phyloP scores from a whole-genome alignment of 116 monocot genomes.

The Dioscorea cayenensis region DNA sequence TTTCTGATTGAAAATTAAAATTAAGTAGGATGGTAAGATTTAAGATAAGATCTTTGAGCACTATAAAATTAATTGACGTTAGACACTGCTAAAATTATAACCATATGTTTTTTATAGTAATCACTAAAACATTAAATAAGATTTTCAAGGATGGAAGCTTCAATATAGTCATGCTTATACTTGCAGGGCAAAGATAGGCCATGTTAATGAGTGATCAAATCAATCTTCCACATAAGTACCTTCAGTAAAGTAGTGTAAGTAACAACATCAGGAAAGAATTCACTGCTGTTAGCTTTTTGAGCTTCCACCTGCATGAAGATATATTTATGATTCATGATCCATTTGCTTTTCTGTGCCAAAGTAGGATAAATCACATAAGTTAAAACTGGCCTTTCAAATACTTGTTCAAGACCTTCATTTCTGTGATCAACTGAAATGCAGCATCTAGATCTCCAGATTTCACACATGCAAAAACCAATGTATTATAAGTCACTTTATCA shows the following conservation, averaged over 20 bases:
- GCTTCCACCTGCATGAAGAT: constrained; percentile 64
- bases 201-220: neutral
- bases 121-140: too few species aligned
- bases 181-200: too few species aligned
- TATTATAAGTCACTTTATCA: constrained; percentile 73
- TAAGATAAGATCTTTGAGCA: too few species aligned
- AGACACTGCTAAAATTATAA: too few species aligned
- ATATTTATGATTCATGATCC: constrained; percentile 4
- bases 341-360: neutral
- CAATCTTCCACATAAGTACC: constrained; percentile 20
- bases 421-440: constrained; percentile 57
- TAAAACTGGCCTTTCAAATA: constrained; percentile 50
- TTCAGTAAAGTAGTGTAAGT: constrained; percentile 80
- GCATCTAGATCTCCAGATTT: constrained; percentile 55
- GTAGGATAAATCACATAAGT: neutral
- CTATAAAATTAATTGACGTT: too few species aligned
- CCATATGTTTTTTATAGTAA: too few species aligned
- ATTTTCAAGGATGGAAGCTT: too few species aligned
- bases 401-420: constrained; percentile 85
- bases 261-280: constrained; percentile 60
- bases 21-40: too few species aligned
- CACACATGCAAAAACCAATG: constrained; percentile 60
- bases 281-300: constrained; percentile 19
- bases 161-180: too few species aligned
- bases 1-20: too few species aligned